Base-by-base conservation (phyloP, 768 basidiomycete species). In the Phaffia tasmanica region DNA sequence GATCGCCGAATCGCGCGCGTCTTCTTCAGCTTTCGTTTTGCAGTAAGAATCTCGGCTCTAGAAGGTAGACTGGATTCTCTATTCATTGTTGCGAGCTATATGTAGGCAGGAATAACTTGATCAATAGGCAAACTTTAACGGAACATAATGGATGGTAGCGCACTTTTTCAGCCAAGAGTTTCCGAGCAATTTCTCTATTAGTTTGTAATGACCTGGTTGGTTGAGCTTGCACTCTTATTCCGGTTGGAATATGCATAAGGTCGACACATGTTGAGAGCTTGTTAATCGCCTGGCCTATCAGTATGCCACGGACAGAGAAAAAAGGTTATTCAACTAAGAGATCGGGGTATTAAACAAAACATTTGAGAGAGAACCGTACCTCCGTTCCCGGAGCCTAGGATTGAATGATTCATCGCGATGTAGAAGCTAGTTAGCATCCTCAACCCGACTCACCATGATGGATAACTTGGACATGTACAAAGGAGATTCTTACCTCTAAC, bases 241-340 rank as follows among this genome's bases (percentile, higher is more conserved):
- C 88, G 23, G 88, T 89, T 1, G 92, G 91, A 71, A 84, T 86
- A 75, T 97, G 92, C 50, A 89, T 78, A 32, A 97, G 80, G 73
- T 91, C 89, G 30, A 94, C 74, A 16, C 72, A 74, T 11, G 76
- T 92, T 85, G 79, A 83, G 68, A 89, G 90, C 79, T 95, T 97
- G 80, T 97, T 94, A 74, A 94, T 85, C 30, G 89, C 91, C 80
- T 97, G 92, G n/a, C 92, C 92, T 32, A 92, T 92, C 69, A 91
- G 90, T 21, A 90, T 92, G 73, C 88, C 85, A 55, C 89, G 91
- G 73, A 30, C 7, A 50, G 19, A 21, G 29, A 68, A 11, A 11
- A 5, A 42, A 42, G 35, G 35, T 42, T 11, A 42, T 5, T 42
- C 35, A 42, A 5, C 11, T 42, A 42, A 11, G 35, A 42, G 4